phyloP scores from a whole-genome alignment of 495 filamentous ascomycete genomes.

The Rostrohypoxylon terebratum region DNA sequence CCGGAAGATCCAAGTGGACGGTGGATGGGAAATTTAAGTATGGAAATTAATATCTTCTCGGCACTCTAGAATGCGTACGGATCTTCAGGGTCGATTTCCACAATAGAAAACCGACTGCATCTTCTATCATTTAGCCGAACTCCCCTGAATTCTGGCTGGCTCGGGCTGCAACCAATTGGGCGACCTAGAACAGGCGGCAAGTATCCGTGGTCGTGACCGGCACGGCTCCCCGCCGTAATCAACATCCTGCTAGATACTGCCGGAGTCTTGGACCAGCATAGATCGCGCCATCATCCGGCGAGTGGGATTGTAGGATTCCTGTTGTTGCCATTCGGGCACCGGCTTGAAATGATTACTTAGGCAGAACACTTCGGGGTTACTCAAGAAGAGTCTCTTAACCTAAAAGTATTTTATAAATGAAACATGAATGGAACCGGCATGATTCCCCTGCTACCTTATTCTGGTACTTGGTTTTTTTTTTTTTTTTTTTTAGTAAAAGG shows the following conservation, averaged over 20 bases:
- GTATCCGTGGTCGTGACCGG: constrained; percentile 23
- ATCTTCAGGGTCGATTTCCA: constrained; percentile 35
- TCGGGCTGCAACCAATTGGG: constrained; percentile 35
- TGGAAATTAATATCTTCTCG: constrained; percentile 22
- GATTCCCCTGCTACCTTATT: neutral
- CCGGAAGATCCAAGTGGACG: constrained; percentile 26
- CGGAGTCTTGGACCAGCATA: constrained; percentile 32
- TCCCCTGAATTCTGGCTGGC: constrained; percentile 36
- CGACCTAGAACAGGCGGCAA: constrained; percentile 37
- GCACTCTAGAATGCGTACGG: constrained; percentile 24
- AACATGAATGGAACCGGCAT: neutral
- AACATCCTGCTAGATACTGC: constrained; percentile 18
- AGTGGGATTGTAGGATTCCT: neutral
- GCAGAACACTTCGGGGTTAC: constrained; percentile 34
- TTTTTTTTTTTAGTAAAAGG: too few relatives aligned
- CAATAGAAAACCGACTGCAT: constrained; percentile 17
- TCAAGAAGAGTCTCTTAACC: neutral
- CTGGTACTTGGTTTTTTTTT: neutral
- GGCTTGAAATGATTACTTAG: constrained; percentile 24
- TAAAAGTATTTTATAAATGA: neutral
- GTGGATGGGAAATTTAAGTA: constrained; percentile 25
- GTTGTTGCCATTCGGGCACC: constrained; percentile 25
- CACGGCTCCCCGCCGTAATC: constrained; percentile 27
- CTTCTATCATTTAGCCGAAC: constrained; percentile 41
- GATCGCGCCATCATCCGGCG: constrained; percentile 39